A percentile compares a stretch with the other conserved stretches of the same genome.
Evolutionary conservation across 345 rosid genomes (phyloP).

Genomic region (Gossypium herbaceum): DNA sequence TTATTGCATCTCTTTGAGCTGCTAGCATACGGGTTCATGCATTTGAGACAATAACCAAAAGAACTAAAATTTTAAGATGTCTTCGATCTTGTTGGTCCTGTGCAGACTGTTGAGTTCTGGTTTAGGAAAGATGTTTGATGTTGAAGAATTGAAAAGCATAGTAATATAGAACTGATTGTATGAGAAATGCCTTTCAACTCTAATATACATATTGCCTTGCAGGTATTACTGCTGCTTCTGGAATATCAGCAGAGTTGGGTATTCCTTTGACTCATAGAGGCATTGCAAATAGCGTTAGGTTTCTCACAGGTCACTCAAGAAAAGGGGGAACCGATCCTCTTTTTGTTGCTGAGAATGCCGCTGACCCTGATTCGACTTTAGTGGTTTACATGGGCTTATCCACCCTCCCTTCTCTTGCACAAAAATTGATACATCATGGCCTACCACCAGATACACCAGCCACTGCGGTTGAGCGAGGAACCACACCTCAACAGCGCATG

Average conservation of each 20-base stretch:
- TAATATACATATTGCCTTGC: conserved; percentile 23
- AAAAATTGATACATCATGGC: conserved; percentile 80
- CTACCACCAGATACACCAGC: conserved; percentile 79
- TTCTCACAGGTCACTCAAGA: conserved; percentile 88
- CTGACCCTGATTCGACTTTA: conserved; percentile 83
- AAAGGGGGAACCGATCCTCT: conserved; percentile 84
- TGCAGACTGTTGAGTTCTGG: background rate
- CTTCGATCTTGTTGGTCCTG: background rate
- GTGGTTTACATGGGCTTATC: conserved; percentile 96
- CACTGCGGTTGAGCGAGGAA: conserved; percentile 86
- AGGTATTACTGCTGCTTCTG: conserved; percentile 98
- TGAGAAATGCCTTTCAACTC: background rate
- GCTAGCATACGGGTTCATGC: background rate
- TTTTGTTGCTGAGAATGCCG: conserved; percentile 85
- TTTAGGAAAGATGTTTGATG: background rate
- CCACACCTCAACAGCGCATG: conserved; percentile 72
- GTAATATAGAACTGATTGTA: background rate
- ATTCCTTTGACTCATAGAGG: conserved; percentile 94
- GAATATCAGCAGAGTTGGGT: conserved; percentile 92
- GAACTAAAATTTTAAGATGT: background rate
- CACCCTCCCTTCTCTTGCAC: conserved; percentile 82
- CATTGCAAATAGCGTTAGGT: conserved; percentile 79
- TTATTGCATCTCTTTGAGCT: background rate
- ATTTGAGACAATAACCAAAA: background rate
- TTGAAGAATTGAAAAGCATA: background rate